Evolutionary conservation across 331 rosid species (phyloP).

Genomic region (Telfairia occidentalis): DNA sequence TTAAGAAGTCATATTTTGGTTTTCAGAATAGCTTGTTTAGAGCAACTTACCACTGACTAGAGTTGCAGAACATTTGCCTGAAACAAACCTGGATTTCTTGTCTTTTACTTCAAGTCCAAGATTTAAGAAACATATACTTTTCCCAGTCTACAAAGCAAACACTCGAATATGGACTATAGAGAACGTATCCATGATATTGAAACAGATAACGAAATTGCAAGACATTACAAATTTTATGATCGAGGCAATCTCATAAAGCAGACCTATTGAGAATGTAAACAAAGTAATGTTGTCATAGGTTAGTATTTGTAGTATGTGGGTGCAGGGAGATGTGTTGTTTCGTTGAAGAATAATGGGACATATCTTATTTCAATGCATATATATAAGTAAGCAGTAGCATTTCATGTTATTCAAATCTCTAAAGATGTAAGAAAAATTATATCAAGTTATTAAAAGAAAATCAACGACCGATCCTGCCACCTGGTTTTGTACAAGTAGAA

Average conservation of each 20-base stretch:
- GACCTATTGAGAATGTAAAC: neutral
- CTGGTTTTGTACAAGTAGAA: neutral
- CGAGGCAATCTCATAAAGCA: neutral
- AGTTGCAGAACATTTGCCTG: neutral
- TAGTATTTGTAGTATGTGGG: neutral
- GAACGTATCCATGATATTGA: neutral
- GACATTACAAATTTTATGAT: neutral
- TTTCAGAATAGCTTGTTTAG: neutral
- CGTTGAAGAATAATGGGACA: neutral
- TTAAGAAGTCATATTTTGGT: neutral
- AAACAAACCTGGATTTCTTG: slow-evolving; percentile 39
- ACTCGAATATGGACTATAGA: neutral
- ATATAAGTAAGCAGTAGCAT: neutral
- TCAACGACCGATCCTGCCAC: neutral
- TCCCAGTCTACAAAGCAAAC: slow-evolving; percentile 56
- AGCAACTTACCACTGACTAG: neutral
- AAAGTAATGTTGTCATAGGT: neutral
- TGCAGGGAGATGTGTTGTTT: neutral
- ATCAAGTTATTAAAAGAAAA: neutral
- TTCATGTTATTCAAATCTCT: neutral
- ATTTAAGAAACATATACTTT: slow-evolving; percentile 68
- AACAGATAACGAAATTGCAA: neutral
- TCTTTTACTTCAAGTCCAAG: slow-evolving; percentile 74
- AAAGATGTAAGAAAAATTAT: too few species aligned
- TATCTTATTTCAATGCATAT: neutral